Conservation (phyloP, 2,329 filamentous ascomycete genomes). For the Aphanoascus verrucosus region DNA sequence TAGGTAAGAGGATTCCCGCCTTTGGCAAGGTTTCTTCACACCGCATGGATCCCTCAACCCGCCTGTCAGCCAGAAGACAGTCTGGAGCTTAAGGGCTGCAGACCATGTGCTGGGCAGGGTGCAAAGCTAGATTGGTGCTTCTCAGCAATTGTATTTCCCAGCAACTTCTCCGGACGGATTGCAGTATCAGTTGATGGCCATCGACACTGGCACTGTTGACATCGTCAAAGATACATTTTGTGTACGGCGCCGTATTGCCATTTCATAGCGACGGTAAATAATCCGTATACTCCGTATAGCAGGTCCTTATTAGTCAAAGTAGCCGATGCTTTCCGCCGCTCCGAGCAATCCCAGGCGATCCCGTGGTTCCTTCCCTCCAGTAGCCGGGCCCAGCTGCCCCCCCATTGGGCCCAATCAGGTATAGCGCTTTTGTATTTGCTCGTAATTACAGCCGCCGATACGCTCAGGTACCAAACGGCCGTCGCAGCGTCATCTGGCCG, state of each 20-base stretch:
- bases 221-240: too few relatives aligned
- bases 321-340: slow-evolving; percentile 8
- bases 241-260: too few relatives aligned
- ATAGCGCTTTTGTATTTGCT: neutral
- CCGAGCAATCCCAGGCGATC: slow-evolving; percentile 1
- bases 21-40: slow-evolving; percentile 9
- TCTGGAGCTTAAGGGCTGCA: neutral
- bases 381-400: slow-evolving; percentile 4
- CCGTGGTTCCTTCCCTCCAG: slow-evolving; percentile 8
- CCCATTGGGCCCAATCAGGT: neutral
- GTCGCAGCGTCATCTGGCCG: neutral
- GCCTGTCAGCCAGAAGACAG: neutral
- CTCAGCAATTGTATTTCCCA: too few relatives aligned
- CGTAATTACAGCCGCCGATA: neutral
- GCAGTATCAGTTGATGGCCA: too few relatives aligned
- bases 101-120: neutral
- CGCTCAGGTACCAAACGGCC: neutral
- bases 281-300: neutral
- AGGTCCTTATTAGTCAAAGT: neutral
- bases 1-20: slow-evolving; percentile 3
- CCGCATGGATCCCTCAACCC: slow-evolving; percentile 1
- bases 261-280: too few relatives aligned
- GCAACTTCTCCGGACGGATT: too few relatives aligned
- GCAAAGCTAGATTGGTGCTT: too few relatives aligned
- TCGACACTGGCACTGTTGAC: too few relatives aligned